These are phyloP conservation scores for Penicillium verrucosum DNA, from an alignment of 2,329 filamentous ascomycete species.

Conservation along the genomic window DNA sequence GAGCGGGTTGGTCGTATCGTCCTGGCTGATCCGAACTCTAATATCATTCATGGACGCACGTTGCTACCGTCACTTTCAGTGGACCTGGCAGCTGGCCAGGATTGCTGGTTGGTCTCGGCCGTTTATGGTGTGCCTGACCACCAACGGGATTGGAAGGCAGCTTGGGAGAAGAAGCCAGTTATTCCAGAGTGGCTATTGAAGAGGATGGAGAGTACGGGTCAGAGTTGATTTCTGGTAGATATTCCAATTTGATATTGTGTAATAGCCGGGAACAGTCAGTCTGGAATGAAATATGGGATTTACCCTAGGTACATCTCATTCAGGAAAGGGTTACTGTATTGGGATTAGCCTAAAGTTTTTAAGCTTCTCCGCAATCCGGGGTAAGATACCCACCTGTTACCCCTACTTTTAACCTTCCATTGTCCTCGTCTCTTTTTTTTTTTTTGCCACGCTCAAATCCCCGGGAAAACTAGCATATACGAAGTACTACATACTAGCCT, in stretches of 20 bases:
- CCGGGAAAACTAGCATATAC: not conserved
- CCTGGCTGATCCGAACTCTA: constrained; percentile 75
- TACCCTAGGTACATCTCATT: not conserved
- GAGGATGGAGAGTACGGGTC: constrained; percentile 42
- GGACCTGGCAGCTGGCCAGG: constrained; percentile 56
- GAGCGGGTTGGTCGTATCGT: constrained; percentile 61
- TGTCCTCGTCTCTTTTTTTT: not conserved
- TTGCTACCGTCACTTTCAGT: constrained; percentile 67
- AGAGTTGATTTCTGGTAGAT: not conserved
- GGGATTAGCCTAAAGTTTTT: not conserved
- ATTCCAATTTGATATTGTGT: not conserved
- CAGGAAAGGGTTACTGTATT: not conserved
- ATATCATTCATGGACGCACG: constrained; percentile 69
- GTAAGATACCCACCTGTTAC: not conserved
- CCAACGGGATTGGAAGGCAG: constrained; percentile 52
- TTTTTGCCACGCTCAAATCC: not conserved
- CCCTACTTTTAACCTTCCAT: not conserved
- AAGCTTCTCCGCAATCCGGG: constrained; percentile 6
- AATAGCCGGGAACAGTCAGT: not conserved
- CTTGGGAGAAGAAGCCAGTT: constrained; percentile 58
- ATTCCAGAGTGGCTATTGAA: constrained; percentile 60
- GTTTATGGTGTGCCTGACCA: constrained; percentile 66
- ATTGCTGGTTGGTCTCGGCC: constrained; percentile 65
- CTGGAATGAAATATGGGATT: not conserved
- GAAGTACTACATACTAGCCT: not conserved